These are phyloP conservation scores for Quercus variabilis DNA, from an alignment of 306 rosid genomes.

Conservation along the genomic window DNA sequence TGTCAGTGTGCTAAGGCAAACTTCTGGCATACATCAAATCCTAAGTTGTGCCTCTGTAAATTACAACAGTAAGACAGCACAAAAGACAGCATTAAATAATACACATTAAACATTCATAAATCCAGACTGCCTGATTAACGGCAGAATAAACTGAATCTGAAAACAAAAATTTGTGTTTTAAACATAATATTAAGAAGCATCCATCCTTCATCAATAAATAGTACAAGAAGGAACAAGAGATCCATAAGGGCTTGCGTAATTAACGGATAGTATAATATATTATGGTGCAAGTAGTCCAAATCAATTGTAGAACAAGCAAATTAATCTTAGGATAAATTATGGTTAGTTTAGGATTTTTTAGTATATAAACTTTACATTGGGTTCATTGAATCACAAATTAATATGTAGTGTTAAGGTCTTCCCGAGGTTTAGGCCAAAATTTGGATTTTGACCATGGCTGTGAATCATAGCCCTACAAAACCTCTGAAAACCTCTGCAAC, in stretches of 20 bases:
- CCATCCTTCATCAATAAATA: background rate
- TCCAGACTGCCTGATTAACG: background rate
- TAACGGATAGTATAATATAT: no score
- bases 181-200: background rate
- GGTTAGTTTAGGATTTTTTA: no score
- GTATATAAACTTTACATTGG: no score
- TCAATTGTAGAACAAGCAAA: no score
- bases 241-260: no score
- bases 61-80: background rate
- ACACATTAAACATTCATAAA: background rate
- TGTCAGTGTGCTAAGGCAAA: background rate
- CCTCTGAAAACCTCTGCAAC: no score
- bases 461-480: no score
- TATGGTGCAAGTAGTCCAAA: no score
- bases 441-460: no score
- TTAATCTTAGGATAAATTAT: no score
- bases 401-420: no score
- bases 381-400: rapidly evolving
- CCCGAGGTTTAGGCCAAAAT: no score
- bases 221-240: background rate
- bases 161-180: background rate
- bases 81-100: background rate
- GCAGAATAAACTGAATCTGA: background rate
- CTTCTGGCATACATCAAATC: background rate
- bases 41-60: background rate